A percentile compares a stretch with the other conserved stretches of the same genome.
These are phyloP conservation scores for Eudorina sp. DNA, from an alignment of 139 green algal species.

Conservation along the genomic window DNA sequence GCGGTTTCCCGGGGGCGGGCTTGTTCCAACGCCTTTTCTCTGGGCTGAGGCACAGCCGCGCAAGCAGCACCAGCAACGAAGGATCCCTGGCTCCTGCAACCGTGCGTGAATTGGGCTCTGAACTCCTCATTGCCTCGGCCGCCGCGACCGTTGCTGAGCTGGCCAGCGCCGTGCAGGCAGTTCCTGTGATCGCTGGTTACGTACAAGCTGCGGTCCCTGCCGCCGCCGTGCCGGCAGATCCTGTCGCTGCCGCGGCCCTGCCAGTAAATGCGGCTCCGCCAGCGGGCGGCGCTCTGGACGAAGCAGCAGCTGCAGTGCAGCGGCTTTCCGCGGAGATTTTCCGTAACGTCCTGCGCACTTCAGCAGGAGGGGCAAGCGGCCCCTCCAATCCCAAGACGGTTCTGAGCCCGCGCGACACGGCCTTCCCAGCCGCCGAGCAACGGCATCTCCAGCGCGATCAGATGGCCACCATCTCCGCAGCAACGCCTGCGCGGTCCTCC, in stretches of 20 bases:
- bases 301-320: constrained; percentile 12
- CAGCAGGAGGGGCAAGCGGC: neutral
- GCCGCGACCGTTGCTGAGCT: neutral
- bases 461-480: neutral
- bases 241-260: neutral
- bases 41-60: neutral
- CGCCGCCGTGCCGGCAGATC: neutral
- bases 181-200: neutral
- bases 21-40: constrained; percentile 22
- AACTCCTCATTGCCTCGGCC: neutral
- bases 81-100: neutral
- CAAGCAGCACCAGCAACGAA: neutral
- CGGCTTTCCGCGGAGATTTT: constrained; percentile 7
- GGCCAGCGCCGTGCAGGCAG: neutral
- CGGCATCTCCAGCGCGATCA: constrained; percentile 10
- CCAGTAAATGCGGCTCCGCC: neutral
- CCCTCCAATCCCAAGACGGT: neutral
- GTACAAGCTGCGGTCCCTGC: neutral
- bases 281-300: neutral
- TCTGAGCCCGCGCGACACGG: constrained; percentile 13
- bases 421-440: neutral
- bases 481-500: neutral
- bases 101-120: constrained; percentile 6
- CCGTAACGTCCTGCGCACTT: constrained; percentile 12
- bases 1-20: neutral